Base-by-base conservation (phyloP, 495 filamentous ascomycete genomes). In the Aeminium ludgeri region DNA sequence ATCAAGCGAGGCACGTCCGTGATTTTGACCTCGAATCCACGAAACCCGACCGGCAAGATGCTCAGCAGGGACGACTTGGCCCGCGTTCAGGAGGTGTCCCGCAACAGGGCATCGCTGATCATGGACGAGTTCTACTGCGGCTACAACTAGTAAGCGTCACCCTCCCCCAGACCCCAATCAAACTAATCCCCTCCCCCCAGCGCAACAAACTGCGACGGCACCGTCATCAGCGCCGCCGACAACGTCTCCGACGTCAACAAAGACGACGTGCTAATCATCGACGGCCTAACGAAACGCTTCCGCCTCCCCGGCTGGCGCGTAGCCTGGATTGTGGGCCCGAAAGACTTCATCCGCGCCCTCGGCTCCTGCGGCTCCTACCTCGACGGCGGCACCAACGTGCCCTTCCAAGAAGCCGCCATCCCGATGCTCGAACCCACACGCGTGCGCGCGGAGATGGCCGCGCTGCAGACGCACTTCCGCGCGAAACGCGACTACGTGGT, bases 61-160 rank as follows among this genome's bases (percentile, higher is more conserved):
- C 73, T 93, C 16, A 67, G 66, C 49, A 82, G 82, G 51, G 79
- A 82, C 0, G 76, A 87, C 55, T 66, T 96, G 37, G 78, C 77
- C 29, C 67, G 82, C 57, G 89, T 95, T 53, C 82, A 95, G 61
- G 79, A 92, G 50, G 78, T 94, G 51, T 91, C 83, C 66, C 76
- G 85, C 46, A 82, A 83, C 54, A 77, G 82, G 20, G 85, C 83
- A 10, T 94, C 86, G 1, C 65, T 96, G 37, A 84, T 96, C 43
- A 80, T 86, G 62, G 87, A 96, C 52, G 87, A 96, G 63, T 96
- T 96, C 69, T 96, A 96, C 60, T 77, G 82, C 34, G 85, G 85
- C 18, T 92, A 92, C 65, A 54, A 54, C 27, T 45, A 50, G 23
- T 29, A n/a, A n/a, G 17, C 18, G 23, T 23, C 18, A 12, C n/a